Base-by-base conservation (phyloP, 2,329 filamentous ascomycete species). In the Sphaerostilbella broomeana region DNA sequence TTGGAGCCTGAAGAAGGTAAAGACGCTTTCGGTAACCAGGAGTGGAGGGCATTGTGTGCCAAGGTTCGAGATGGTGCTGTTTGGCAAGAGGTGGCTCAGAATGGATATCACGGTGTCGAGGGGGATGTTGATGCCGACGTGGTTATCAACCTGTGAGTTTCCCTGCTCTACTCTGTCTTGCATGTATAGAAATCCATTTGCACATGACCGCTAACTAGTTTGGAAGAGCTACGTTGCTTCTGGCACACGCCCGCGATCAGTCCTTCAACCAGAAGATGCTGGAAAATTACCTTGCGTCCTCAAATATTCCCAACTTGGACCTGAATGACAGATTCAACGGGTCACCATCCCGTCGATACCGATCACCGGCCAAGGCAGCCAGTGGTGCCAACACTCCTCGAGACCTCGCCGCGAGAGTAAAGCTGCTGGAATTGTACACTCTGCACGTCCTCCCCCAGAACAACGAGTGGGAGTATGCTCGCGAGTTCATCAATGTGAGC, bases 111-210 rank as follows among this genome's bases (percentile, higher is more conserved):
- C 51, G 88, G 88, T 18, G 72, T 81, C 35, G 90, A 97, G 62
- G 88, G 86, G 13, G 86, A 89, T 47, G 87, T 97, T 10, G 92
- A 98, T 62, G 81, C 87, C 2, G 92, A 98, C 55, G 90, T 98
- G 6, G 87, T 98, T 18, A 85, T 90, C 45, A 90, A 89, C 53
- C 61, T 94, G 83, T 88, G 64, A 64, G 79, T 62, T 21, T 9
- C n/a, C n/a, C n/a, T n/a, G n/a, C n/a, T n/a, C n/a, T n/a, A n/a
- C n/a, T n/a, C n/a, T n/a, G n/a, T n/a, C n/a, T n/a, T n/a, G n/a
- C n/a, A n/a, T n/a, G n/a, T n/a, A n/a, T n/a, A n/a, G n/a, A n/a
- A n/a, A n/a, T n/a, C 7, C 12, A 22, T 5, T 26, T 16, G 8
- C n/a, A 20, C 16, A 13, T 10, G 17, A 10, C 16, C 9, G 21